Percentiles rank a stretch among this genome's conserved stretches.
Evolutionary conservation across 805 yeast species (phyloP).

Genomic region (Wickerhamiella hasegawae): DNA sequence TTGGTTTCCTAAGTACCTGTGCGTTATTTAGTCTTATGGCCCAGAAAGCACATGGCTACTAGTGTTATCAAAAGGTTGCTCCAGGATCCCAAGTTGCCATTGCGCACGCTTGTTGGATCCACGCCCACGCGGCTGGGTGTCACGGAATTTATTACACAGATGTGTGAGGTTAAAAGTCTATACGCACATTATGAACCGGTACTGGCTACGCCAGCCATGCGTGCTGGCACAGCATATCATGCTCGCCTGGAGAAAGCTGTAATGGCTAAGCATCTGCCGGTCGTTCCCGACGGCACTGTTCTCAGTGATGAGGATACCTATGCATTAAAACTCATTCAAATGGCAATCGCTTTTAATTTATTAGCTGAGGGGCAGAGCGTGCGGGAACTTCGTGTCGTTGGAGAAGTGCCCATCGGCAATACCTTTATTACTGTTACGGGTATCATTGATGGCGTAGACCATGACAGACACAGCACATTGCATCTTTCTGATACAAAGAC

Average conservation of each 20-base stretch:
- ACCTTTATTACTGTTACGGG: constrained; percentile 15
- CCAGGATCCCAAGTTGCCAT: background rate
- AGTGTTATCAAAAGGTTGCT: background rate
- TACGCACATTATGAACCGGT: constrained; percentile 6
- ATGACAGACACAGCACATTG: constrained; percentile 5
- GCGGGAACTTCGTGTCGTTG: constrained; percentile 20
- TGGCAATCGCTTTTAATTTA: constrained; percentile 6
- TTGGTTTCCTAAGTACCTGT: constrained; percentile 71
- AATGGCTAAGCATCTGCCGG: constrained; percentile 1
- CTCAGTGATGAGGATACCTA: constrained; percentile 8
- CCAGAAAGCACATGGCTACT: constrained; percentile 27
- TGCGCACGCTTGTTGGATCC: background rate
- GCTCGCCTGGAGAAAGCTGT: constrained; percentile 7
- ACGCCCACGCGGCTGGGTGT: constrained; percentile 8
- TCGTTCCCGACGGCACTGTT: constrained; percentile 1
- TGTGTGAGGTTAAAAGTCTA: constrained; percentile 15
- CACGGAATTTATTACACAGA: constrained; percentile 12
- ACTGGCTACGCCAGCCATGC: constrained; percentile 8
- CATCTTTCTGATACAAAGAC: constrained; percentile 20
- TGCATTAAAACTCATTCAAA: constrained; percentile 10
- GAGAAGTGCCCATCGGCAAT: too few species aligned
- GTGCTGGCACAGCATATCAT: constrained; percentile 13
- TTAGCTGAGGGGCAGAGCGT: constrained; percentile 2
- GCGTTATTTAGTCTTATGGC: constrained; percentile 69
- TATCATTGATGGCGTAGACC: constrained; percentile 15